Evolutionary conservation across 495 filamentous ascomycete genomes (phyloP), one percentile per base, ranked within the genome.

Genomic region (Tuber melanosporum): DNA sequence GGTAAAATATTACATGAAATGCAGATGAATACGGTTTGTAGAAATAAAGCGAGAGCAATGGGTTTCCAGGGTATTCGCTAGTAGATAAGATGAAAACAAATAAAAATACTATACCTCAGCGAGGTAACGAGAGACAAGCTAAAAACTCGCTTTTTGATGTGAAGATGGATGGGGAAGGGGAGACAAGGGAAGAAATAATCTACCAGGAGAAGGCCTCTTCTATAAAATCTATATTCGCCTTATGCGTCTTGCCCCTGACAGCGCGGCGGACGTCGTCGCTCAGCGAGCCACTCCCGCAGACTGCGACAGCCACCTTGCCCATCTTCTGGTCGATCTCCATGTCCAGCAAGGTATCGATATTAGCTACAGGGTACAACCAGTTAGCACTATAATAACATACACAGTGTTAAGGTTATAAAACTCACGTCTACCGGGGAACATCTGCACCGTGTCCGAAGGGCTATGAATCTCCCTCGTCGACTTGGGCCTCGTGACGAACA

Each of bases 191-290:
- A 49, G 52, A 72, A 73, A 26, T 41, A 26, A 43, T 73, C 44
- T 87, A 93, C 92, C 92, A 95, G 20, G 92, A 95, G 85, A 99
- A 99, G 70, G 93, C 92, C 86, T 99, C 95, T 84, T 99, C 95
- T 39, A 94, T 87, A 85, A 98, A 98, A 84, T 98, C 94, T 26
- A 98, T 87, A 45, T 87, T 88, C 36, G 89, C 90, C 6, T 88
- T 87, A 72, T 89, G 87, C 71, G 92, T 90, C 79, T 89, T 87
- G 49, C 85, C 86, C 73, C 95, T 87, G 32, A 92, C 89, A 32
- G 93, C 93, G 36, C 86, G 86, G 41, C 95, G 82, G 0, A 98
- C 96, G 77, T 94, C 92, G 85, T 99, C 95, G 44, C 91, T 92
- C 84, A 98, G 91, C 3, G 91, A 91, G 15, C 95, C 95, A 70